These are phyloP conservation scores for Coniochaeta pulveracea DNA, from an alignment of 2,329 filamentous ascomycete genomes.

Conservation along the genomic window DNA sequence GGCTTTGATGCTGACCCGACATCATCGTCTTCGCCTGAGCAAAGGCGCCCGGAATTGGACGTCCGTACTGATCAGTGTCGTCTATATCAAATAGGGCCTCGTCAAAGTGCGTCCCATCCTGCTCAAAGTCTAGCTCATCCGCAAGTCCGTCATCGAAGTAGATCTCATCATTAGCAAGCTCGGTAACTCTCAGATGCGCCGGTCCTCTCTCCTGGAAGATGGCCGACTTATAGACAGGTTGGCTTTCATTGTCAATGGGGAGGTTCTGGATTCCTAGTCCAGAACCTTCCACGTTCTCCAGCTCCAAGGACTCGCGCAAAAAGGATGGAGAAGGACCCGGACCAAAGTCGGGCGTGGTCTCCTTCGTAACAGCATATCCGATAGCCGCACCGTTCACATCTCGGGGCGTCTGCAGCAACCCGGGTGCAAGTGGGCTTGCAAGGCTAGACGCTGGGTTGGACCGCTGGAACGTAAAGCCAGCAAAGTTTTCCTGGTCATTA, in stretches of 20 bases:
- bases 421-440: conserved; percentile 36
- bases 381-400: conserved; percentile 43
- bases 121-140: conserved; percentile 33
- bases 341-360: conserved; percentile 22
- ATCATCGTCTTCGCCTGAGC: conserved; percentile 37
- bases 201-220: conserved; percentile 1
- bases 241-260: conserved; percentile 6
- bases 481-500: conserved; percentile 49
- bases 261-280: conserved; percentile 33
- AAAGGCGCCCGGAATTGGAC: conserved; percentile 48
- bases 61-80: conserved; percentile 50
- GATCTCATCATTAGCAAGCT: conserved; percentile 43
- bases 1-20: conserved; percentile 20
- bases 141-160: conserved; percentile 54
- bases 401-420: conserved; percentile 38
- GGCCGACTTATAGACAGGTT: not conserved
- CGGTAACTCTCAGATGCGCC: conserved; percentile 7
- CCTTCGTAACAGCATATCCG: conserved; percentile 42
- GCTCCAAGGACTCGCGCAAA: conserved; percentile 5
- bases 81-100: conserved; percentile 64
- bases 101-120: conserved; percentile 50
- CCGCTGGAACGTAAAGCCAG: conserved; percentile 46
- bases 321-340: conserved; percentile 10
- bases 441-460: conserved; percentile 40
- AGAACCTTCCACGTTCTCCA: conserved; percentile 10